Conservation (phyloP, 2,329 filamentous ascomycete species). For the Podosphaera xanthii region DNA sequence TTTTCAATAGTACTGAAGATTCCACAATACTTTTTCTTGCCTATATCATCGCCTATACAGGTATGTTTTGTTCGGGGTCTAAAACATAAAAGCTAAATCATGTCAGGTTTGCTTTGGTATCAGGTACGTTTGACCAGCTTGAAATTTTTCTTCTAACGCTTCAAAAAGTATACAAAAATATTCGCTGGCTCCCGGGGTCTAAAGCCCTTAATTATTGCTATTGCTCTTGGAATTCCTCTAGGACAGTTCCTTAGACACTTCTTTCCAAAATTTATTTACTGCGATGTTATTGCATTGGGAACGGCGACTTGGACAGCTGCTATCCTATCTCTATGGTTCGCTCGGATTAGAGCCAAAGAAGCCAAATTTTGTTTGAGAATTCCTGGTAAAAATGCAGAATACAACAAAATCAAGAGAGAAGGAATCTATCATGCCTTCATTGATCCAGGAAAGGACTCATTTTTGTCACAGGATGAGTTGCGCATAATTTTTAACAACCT, state of each 20-base stretch:
- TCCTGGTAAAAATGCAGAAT: background rate
- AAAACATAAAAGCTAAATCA: background rate
- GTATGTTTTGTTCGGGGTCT: background rate
- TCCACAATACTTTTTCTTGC: slow-evolving; percentile 4
- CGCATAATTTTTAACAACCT: slow-evolving; percentile 23
- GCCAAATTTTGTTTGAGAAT: slow-evolving; percentile 17
- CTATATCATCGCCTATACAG: slow-evolving; percentile 6
- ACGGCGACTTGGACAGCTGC: slow-evolving; percentile 21
- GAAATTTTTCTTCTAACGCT: background rate
- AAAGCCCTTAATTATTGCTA: slow-evolving; percentile 5
- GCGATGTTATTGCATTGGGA: slow-evolving; percentile 3
- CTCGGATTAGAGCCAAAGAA: slow-evolving; percentile 24
- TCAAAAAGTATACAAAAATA: slow-evolving; percentile 6
- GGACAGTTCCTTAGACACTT: slow-evolving; percentile 3
- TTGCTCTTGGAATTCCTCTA: slow-evolving; percentile 3
- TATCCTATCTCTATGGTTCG: slow-evolving; percentile 24
- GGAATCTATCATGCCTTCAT: slow-evolving; percentile 7
- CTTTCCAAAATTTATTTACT: slow-evolving; percentile 3
- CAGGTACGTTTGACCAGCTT: slow-evolving; percentile 1
- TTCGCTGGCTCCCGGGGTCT: slow-evolving; percentile 5
- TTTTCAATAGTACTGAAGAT: slow-evolving; percentile 3
- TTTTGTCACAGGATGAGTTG: slow-evolving; percentile 28
- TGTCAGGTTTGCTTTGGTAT: slow-evolving; percentile 4
- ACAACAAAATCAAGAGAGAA: slow-evolving; percentile 4
- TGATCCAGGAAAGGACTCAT: slow-evolving; percentile 17